These are phyloP conservation scores for Microsporum canis DNA, from an alignment of 2,329 filamentous ascomycete genomes.

Conservation along the genomic window DNA sequence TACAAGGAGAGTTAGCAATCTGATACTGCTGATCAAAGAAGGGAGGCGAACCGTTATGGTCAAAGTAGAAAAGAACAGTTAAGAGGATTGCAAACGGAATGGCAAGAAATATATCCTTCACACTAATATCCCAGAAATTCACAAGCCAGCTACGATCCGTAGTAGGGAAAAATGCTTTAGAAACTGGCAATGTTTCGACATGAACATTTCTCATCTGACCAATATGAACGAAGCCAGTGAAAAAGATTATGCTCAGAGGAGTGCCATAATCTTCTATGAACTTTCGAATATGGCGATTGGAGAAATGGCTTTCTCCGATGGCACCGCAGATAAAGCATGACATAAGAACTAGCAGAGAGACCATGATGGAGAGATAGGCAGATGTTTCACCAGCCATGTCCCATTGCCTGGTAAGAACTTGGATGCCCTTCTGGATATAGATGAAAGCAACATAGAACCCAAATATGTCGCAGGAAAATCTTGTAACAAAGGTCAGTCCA, in stretches of 20 bases:
- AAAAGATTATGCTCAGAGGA: conserved; percentile 71
- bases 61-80: conserved; percentile 80
- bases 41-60: conserved; percentile 62
- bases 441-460: conserved; percentile 90
- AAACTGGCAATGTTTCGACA: conserved; percentile 62
- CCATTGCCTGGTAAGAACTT: conserved; percentile 69
- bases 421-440: conserved; percentile 82
- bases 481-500: conserved; percentile 74
- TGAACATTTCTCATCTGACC: conserved; percentile 65
- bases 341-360: conserved; percentile 66
- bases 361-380: conserved; percentile 64
- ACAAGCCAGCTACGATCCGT: conserved; percentile 63
- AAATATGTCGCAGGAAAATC: conserved; percentile 88
- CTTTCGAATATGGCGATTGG: conserved; percentile 62
- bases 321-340: conserved; percentile 63
- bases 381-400: conserved; percentile 46
- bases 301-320: conserved; percentile 59
- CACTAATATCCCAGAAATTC: conserved; percentile 65
- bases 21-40: neutral
- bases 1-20: conserved; percentile 21
- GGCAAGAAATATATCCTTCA: conserved; percentile 66
- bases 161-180: conserved; percentile 68
- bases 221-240: conserved; percentile 78
- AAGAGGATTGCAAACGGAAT: conserved; percentile 77
- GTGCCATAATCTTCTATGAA: conserved; percentile 88